phyloP scores from a whole-genome alignment of 2,329 filamentous ascomycete genomes.

The Apiospora hydei region DNA sequence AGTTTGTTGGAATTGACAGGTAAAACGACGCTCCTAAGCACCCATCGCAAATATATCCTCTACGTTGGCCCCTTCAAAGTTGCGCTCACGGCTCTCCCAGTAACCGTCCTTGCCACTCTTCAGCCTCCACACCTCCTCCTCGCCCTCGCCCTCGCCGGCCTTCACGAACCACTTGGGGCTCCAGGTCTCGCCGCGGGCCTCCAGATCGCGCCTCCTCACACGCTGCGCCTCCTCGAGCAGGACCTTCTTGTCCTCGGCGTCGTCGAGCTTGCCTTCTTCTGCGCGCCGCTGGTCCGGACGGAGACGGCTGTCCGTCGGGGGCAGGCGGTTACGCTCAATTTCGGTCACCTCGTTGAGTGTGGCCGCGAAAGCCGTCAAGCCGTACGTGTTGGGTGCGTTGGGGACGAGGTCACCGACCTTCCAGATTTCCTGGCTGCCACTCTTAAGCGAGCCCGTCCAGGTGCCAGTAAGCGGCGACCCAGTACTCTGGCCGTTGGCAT shows the following conservation, averaged over 20 bases:
- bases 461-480: constrained; percentile 78
- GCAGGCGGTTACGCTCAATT: constrained; percentile 76
- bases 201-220: constrained; percentile 74
- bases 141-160: constrained; percentile 64
- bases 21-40: neutral
- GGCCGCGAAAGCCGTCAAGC: constrained; percentile 86
- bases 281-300: constrained; percentile 87
- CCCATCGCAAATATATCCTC: constrained; percentile 54
- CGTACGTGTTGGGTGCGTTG: constrained; percentile 81
- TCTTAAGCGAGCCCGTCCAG: constrained; percentile 80
- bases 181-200: constrained; percentile 76
- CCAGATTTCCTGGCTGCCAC: constrained; percentile 76
- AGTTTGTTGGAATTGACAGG: neutral
- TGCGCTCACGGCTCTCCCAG: constrained; percentile 79
- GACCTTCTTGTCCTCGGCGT: constrained; percentile 84
- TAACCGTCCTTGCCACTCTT: constrained; percentile 87
- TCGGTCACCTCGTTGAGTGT: constrained; percentile 85
- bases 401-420: constrained; percentile 78
- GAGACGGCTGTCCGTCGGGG: constrained; percentile 83
- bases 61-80: constrained; percentile 68
- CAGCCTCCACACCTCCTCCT: constrained; percentile 77
- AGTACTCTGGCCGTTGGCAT: constrained; percentile 68
- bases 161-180: constrained; percentile 85
- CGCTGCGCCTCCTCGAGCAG: constrained; percentile 87
- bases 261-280: constrained; percentile 82